These are phyloP conservation scores for Spergularia azorica DNA, from an alignment of 179 eudicot species.

Conservation along the genomic window DNA sequence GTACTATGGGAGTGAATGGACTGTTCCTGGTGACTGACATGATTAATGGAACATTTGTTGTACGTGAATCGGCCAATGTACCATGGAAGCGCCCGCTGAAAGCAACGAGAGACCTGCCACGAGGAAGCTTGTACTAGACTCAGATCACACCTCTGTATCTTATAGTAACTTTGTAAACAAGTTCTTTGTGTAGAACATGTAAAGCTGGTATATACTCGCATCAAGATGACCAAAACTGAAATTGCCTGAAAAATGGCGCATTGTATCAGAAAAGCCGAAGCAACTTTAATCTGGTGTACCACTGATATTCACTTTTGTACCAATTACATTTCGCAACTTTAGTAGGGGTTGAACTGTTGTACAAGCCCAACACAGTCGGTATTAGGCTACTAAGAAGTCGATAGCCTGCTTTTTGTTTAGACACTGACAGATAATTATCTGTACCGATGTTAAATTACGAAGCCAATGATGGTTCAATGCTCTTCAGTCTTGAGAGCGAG, in stretches of 20 bases:
- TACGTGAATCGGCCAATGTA: constrained; percentile 6
- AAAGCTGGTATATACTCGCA: neutral
- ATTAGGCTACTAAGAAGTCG: too few species aligned
- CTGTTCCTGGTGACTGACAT: constrained; percentile 42
- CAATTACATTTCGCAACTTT: too few species aligned
- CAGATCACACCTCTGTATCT: neutral
- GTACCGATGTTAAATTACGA: neutral
- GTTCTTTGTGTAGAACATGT: neutral
- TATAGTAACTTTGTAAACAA: constrained; percentile 4
- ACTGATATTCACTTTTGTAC: too few species aligned
- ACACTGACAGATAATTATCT: neutral
- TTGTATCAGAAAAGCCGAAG: neutral
- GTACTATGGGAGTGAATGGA: constrained; percentile 90
- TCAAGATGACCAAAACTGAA: too few species aligned
- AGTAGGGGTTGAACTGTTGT: neutral
- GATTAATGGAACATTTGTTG: constrained; percentile 24
- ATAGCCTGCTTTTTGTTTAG: too few species aligned
- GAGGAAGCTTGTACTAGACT: constrained; percentile 1
- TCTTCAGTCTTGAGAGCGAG: constrained; percentile 6
- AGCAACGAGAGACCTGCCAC: neutral
- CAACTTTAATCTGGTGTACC: neutral
- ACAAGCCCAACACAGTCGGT: neutral
- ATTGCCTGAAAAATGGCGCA: too few species aligned
- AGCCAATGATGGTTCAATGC: neutral
- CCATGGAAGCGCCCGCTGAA: neutral